Evolutionary conservation across 495 filamentous ascomycete species (phyloP).

Genomic region (Penicillium tannophilum): DNA sequence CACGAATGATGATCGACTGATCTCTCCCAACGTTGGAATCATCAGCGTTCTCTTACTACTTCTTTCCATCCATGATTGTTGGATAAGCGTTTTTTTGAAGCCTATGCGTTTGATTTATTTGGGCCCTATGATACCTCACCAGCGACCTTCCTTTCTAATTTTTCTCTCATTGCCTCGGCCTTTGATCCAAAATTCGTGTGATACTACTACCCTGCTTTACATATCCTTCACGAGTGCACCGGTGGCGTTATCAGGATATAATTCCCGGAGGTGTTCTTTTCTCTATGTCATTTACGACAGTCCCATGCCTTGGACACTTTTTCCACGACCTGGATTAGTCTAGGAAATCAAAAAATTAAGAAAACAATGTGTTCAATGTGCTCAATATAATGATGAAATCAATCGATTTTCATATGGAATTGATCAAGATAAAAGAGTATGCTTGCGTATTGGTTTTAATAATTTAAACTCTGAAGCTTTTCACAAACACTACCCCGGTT

Average conservation of each 20-base stretch:
- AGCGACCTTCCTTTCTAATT: constrained; percentile 12
- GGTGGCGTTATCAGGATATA: constrained; percentile 28
- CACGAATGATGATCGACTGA: constrained; percentile 91
- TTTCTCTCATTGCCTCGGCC: not conserved
- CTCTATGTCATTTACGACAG: constrained; percentile 32
- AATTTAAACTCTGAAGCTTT: not conserved
- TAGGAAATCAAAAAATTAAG: constrained; percentile 20
- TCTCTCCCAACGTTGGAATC: constrained; percentile 4
- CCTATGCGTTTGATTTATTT: constrained; percentile 22
- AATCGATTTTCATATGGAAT: not conserved
- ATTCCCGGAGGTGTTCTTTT: constrained; percentile 23
- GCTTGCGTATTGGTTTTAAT: not conserved
- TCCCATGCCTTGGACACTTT: constrained; percentile 21
- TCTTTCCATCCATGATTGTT: not conserved
- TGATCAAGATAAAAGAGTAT: not conserved
- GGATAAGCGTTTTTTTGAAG: constrained; percentile 10
- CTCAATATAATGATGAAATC: constrained; percentile 4
- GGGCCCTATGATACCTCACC: constrained; percentile 44
- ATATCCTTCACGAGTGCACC: constrained; percentile 30
- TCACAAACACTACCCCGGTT: not conserved
- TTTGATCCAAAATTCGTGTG: constrained; percentile 25
- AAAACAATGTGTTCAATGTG: constrained; percentile 18
- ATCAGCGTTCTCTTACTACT: constrained; percentile 7
- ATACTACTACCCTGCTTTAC: constrained; percentile 22
- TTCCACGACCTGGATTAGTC: constrained; percentile 18